Base-by-base conservation (phyloP, 2,329 filamentous ascomycete species). In the Juglanconis oblonga region DNA sequence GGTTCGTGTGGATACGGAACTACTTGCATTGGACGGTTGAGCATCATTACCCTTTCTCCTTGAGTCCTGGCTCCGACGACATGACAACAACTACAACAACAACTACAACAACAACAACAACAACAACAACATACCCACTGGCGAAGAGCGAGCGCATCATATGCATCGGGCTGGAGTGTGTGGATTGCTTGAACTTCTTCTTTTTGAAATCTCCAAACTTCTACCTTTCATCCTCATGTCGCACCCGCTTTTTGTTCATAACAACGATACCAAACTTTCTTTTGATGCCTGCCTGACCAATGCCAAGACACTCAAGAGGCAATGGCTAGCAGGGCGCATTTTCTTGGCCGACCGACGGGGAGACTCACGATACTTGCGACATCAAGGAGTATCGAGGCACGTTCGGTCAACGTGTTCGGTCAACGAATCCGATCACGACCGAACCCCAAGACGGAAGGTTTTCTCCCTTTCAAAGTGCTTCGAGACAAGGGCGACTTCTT, bases 171-270 rank as follows among this genome's bases (percentile, higher is more conserved):
- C 59, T 40, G 58, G 55, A 31, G 14, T 58, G 59, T 65, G 11
- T 55, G 36, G 31, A 7, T 56, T 47, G 13, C 50, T 29, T 44
- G 5, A 10, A 53, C 45, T 63, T 52, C 59, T 59, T 52, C 65
- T 51, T 63, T 11, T 61, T 61, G 62, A 49, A 59, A 54, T 49
- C 62, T 57, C 47, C 55, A 10, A 45, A 14, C 10, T 57, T 47
- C 47, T 61, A 65, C 40, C 59, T 49, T 56, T 64, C 58, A 54
- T 64, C 64, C 66, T 61, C 55, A 64, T 62, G 60, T 50, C n/a
- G n/a, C n/a, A n/a, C n/a, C n/a, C n/a, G n/a, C n/a, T 57, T 55
- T 58, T 66, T 57, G 56, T 58, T 60, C 65, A 61, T 63, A 57
- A 52, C 50, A 49, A 54, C 36, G 51, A 55, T 55, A 44, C 57